Evolutionary conservation across 257 asterid genomes (phyloP).

Genomic region (Gentiana straminea): DNA sequence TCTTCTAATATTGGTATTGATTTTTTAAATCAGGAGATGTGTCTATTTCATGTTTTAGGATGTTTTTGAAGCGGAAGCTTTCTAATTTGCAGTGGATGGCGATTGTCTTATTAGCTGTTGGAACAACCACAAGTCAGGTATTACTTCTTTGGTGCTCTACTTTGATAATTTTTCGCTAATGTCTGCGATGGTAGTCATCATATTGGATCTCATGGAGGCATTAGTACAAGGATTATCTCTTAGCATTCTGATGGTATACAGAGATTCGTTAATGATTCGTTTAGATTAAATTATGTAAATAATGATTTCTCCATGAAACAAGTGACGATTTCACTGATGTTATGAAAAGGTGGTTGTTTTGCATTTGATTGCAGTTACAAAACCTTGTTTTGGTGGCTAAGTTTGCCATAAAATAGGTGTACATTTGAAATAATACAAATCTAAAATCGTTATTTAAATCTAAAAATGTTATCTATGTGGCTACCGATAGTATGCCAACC

Average conservation of each 20-base stretch:
- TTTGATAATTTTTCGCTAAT: not conserved
- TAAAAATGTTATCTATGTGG: not conserved
- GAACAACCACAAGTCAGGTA: constrained; percentile 98
- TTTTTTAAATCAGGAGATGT: constrained; percentile 14
- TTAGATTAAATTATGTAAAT: too few relatives aligned
- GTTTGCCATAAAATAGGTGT: not conserved
- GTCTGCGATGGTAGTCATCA: too few relatives aligned
- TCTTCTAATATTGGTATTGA: constrained; percentile 3
- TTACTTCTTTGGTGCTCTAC: not conserved
- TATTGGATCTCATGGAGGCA: too few relatives aligned
- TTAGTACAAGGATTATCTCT: too few relatives aligned
- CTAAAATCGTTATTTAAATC: too few relatives aligned
- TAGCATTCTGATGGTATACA: too few relatives aligned
- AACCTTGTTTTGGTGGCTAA: not conserved
- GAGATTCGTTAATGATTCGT: too few relatives aligned
- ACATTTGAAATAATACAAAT: not conserved
- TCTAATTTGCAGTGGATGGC: constrained; percentile 99
- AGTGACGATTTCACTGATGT: too few relatives aligned
- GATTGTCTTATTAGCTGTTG: constrained; percentile 72
- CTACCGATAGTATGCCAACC: not conserved
- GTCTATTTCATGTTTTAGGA: constrained; percentile 43
- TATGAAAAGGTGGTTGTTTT: too few relatives aligned
- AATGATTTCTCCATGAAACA: too few relatives aligned
- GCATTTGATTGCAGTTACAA: too few relatives aligned
- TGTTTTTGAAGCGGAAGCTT: constrained; percentile 95